These are phyloP conservation scores for Termitomyces sp. DNA, from an alignment of 768 basidiomycete genomes.

Conservation along the genomic window DNA sequence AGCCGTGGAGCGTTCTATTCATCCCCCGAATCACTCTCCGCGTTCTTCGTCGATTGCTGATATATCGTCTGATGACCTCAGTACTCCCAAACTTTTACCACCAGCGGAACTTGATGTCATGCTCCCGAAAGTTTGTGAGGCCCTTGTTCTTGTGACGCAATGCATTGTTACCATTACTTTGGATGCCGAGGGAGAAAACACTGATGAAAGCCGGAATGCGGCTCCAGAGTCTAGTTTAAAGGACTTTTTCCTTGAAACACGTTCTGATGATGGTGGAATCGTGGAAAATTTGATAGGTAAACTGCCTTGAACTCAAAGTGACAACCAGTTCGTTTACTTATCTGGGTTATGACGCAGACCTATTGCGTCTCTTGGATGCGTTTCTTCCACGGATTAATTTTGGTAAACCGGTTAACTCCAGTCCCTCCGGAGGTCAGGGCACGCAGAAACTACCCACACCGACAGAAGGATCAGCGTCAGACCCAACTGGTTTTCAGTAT, in stretches of 20 bases:
- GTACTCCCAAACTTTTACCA: constrained; percentile 1
- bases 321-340: constrained; percentile 11
- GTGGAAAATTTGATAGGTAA: constrained; percentile 59
- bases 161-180: constrained; percentile 67
- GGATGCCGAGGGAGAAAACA: constrained; percentile 38
- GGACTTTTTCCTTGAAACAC: constrained; percentile 40
- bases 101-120: constrained; percentile 56
- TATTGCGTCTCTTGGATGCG: constrained; percentile 70
- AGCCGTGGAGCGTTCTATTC: constrained; percentile 48
- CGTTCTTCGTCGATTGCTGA: neutral
- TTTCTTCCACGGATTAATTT: constrained; percentile 87
- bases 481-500: constrained; percentile 68
- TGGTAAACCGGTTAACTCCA: constrained; percentile 50
- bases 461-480: constrained; percentile 25
- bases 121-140: constrained; percentile 79
- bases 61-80: constrained; percentile 1
- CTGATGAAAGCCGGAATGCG: constrained; percentile 16
- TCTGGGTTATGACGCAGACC: constrained; percentile 40
- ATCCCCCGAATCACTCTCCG: constrained; percentile 15
- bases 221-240: constrained; percentile 29
- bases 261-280: constrained; percentile 40
- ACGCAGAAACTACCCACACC: constrained; percentile 17
- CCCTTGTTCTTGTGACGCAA: constrained; percentile 73
- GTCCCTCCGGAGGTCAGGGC: constrained; percentile 16
- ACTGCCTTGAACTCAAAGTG: neutral